Conservation (phyloP, 2,329 filamentous ascomycete genomes). For the Ilyonectria sp. region DNA sequence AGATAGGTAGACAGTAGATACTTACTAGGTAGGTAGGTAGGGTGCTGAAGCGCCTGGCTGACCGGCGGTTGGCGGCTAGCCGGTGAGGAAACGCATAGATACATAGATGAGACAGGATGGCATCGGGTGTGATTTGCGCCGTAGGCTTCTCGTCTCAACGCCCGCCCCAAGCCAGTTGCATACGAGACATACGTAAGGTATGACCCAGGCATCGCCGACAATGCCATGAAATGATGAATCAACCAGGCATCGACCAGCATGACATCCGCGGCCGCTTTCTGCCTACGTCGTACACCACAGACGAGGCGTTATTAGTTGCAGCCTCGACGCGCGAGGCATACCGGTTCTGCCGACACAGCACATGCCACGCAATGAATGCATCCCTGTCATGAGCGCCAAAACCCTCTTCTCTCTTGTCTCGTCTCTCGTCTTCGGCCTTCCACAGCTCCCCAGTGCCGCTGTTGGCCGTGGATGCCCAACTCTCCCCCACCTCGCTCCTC, state of each 20-base stretch:
- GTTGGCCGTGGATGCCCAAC: constrained; percentile 11
- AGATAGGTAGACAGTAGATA: too few species aligned
- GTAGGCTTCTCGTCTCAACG: too few species aligned
- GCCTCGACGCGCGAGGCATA: background rate
- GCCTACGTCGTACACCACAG: background rate
- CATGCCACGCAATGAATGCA: constrained; percentile 1
- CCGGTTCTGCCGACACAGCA: constrained; percentile 5
- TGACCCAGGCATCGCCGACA: background rate
- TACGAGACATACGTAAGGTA: too few species aligned
- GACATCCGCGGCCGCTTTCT: background rate
- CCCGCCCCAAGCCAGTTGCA: too few species aligned
- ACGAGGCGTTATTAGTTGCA: background rate
- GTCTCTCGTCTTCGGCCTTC: background rate
- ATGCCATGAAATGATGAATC: background rate
- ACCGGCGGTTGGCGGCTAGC: too few species aligned
- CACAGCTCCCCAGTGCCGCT: background rate
- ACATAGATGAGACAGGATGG: too few species aligned
- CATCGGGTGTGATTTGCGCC: too few species aligned
- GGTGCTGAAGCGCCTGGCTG: too few species aligned
- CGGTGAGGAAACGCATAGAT: too few species aligned
- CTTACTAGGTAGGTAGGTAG: too few species aligned
- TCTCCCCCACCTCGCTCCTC: background rate
- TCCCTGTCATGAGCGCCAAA: background rate
- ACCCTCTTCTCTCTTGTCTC: background rate
- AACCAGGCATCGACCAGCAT: background rate